A percentile compares a stretch with the other conserved stretches of the same genome.
Evolutionary conservation across 345 rosid genomes (phyloP).

Genomic region (Noccaea bulbosa): DNA sequence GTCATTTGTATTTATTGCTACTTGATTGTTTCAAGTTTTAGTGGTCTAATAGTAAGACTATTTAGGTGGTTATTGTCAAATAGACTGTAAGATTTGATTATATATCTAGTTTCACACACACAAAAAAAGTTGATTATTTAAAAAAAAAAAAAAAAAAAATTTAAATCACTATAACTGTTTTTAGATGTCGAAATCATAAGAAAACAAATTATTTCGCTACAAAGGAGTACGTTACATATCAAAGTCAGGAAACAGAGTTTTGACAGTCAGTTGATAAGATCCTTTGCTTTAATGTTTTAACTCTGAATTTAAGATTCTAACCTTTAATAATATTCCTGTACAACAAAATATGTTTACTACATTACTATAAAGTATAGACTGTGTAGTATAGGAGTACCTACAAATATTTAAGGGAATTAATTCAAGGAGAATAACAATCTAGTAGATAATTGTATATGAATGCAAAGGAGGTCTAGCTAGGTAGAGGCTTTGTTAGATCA

Average conservation of each 20-base stretch:
- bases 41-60: background rate
- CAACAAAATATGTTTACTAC: background rate
- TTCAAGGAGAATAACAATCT: background rate
- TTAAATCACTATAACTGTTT: background rate
- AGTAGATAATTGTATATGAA: conserved; percentile 22
- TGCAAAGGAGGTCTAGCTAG: conserved; percentile 30
- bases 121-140: too few relatives aligned
- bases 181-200: background rate
- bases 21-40: background rate
- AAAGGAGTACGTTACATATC: conserved; percentile 25
- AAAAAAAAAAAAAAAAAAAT: background rate
- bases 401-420: background rate
- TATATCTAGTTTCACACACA: background rate
- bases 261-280: conserved; percentile 21
- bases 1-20: background rate
- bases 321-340: background rate
- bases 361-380: background rate
- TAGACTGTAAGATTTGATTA: background rate
- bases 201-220: conserved; percentile 8
- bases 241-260: conserved; percentile 37
- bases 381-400: background rate
- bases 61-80: background rate
- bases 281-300: conserved; percentile 2
- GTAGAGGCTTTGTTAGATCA: conserved; percentile 46
- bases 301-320: background rate